These are phyloP conservation scores for Mortierella antarctica DNA, from an alignment of 192 early-diverging fungal species.

Conservation along the genomic window DNA sequence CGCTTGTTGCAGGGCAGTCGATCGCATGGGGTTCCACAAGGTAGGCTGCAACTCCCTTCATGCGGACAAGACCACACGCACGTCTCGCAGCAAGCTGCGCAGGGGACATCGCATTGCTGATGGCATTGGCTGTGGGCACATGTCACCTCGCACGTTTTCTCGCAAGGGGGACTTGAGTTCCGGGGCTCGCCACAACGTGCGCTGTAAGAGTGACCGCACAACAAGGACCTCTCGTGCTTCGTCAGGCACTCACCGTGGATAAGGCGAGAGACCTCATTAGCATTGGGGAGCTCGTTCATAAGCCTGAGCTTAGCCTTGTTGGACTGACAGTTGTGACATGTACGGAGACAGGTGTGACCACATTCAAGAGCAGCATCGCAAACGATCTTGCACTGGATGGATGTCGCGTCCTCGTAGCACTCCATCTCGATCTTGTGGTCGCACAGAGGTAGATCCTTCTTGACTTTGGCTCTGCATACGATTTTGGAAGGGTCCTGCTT, in stretches of 20 bases:
- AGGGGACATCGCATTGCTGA: slow-evolving; percentile 47
- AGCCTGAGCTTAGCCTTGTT: neutral
- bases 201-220: slow-evolving; percentile 46
- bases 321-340: slow-evolving; percentile 57
- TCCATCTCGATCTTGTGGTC: slow-evolving; percentile 48
- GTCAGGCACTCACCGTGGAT: slow-evolving; percentile 49
- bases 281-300: neutral
- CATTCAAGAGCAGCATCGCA: slow-evolving; percentile 48
- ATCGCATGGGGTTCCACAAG: slow-evolving; percentile 67
- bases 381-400: slow-evolving; percentile 19
- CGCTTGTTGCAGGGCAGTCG: slow-evolving; percentile 67
- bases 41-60: slow-evolving; percentile 55
- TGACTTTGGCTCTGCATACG: slow-evolving; percentile 25
- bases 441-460: slow-evolving; percentile 46
- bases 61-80: slow-evolving; percentile 68
- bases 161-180: too few species aligned
- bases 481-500: slow-evolving; percentile 21
- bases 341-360: slow-evolving; percentile 49
- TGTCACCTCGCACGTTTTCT: slow-evolving; percentile 33
- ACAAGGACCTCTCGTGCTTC: slow-evolving; percentile 39
- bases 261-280: slow-evolving; percentile 6
- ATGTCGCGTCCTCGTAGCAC: slow-evolving; percentile 21
- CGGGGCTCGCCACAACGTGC: neutral
- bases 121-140: slow-evolving; percentile 59
- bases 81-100: slow-evolving; percentile 55